Base-by-base conservation (phyloP, 2,329 filamentous ascomycete species). In the Leptosphaerulina australis region DNA sequence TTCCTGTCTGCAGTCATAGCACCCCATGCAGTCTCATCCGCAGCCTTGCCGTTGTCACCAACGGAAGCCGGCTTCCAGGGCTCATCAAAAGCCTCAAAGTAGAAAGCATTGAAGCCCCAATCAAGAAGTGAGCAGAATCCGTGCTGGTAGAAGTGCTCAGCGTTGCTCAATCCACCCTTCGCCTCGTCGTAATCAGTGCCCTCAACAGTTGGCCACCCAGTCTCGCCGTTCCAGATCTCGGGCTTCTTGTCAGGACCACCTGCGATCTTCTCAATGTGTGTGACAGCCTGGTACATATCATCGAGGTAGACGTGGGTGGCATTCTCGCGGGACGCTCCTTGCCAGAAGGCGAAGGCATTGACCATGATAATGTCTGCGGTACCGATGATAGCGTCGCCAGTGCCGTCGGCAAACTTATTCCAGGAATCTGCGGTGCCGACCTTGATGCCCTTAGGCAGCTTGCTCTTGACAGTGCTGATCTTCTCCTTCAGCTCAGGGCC, bases 321-420 rank as follows among this genome's bases (percentile, higher is more conserved):
- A 62, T 86, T 83, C 48, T 75, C 73, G 55, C 81, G 81, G 35
- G 75, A 74, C 66, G 81, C 79, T 31, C 81, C 84, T 70, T 90
- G 87, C 87, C 87, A 89, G 79, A 88, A 90, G 24, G 83, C 81
- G 68, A 90, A 90, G 20, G 84, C 87, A 66, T 90, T 89, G 68
- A 82, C 78, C 53, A 90, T 76, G 48, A 86, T 74, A 50, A 88
- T 78, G 47, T 81, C 82, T 41, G 87, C 83, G 41, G 80, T 81
- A 36, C 79, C 80, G 63, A 88, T 82, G 56, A 88, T 75, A 11
- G 81, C 76, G 69, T 89, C 83, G 29, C 82, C 86, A 20, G 86
- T 88, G 29, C 85, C 86, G 66, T 88, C 86, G 36, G 81, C 79
- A 64, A 79, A 86, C 73, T 87, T 88, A 76, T 88, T 89, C 87